Base-by-base conservation (phyloP, 352 stramenopile genomes). In the Lagenidium giganteum region DNA sequence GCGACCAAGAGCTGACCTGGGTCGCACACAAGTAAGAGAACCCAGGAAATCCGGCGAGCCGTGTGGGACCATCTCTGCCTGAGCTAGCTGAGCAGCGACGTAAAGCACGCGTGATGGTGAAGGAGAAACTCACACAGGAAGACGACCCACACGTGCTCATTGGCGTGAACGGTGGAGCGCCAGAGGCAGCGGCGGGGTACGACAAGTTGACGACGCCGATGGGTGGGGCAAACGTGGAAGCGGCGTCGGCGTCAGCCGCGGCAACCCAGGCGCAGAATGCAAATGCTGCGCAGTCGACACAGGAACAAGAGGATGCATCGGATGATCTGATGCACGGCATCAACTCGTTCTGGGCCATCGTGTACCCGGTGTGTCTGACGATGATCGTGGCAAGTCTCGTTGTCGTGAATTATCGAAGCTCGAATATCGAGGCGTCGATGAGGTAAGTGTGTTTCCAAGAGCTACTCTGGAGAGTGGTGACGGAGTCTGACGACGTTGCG, bases 341-440 rank as follows among this genome's bases (percentile, higher is more conserved):
- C 48, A 90, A 91, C 55, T 91, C 78, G 35, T 93, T 93, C 59
- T 91, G 78, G 78, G 81, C 79, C 32, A 78, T 93, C 26, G 72
- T 91, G 4, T 87, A 79, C 34, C 81, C 81, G 5, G 75, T 93
- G 12, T 86, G 74, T 36, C 56, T 91, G 42, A 93, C 81, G 3
- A 93, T 93, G 78, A 64, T 86, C 41, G 20, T 89, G 7, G 76
- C 80, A 1, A 70, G 80, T 58, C 31, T 90, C 28, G 80, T 87
- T 39, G 77, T 93, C 22, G 77, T 93, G 25, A 93, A 93, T 55
- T 93, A 87, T 57, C 75, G 80, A 34, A 93, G 74, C 44, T 49
- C 55, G 18, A 87, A 64, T 38, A 77, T 93, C 35, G 60, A 87
- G 30, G 74, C 71, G 3, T 90, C 77, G 34, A 93, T 93, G 80